Evolutionary conservation across 176 grass and related monocot genomes (phyloP).

Genomic region (Neostapfia colusana): DNA sequence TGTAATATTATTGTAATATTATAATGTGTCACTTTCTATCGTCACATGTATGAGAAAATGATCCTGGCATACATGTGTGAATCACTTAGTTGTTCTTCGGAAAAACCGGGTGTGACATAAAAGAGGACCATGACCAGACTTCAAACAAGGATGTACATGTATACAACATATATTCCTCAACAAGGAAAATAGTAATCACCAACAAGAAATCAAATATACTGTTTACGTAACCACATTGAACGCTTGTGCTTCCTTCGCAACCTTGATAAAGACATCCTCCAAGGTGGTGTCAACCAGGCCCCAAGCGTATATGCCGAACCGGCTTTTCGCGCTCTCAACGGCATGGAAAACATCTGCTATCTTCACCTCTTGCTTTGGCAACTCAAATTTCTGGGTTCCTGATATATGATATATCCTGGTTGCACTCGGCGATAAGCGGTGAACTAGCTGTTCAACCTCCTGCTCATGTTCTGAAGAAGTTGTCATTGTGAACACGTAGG

Average conservation of each 20-base stretch:
- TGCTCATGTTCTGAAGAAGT: slow-evolving; percentile 51
- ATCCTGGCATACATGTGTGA: too few species aligned
- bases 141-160: slow-evolving; percentile 13
- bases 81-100: too few species aligned
- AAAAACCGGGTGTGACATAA: too few species aligned
- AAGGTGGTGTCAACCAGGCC: slow-evolving; percentile 58
- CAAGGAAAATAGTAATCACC: background rate
- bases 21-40: too few species aligned
- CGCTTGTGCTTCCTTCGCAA: slow-evolving; percentile 48
- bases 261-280: slow-evolving; percentile 62
- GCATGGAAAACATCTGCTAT: slow-evolving; percentile 53
- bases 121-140: background rate
- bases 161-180: slow-evolving; percentile 5
- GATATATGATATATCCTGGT: slow-evolving; percentile 61
- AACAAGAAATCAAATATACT: background rate
- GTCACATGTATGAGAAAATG: too few species aligned
- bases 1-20: too few species aligned
- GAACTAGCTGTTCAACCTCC: slow-evolving; percentile 48
- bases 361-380: slow-evolving; percentile 57
- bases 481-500: slow-evolving; percentile 57
- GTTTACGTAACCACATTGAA: slow-evolving; percentile 28
- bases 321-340: slow-evolving; percentile 44
- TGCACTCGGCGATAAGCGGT: slow-evolving; percentile 38
- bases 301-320: slow-evolving; percentile 52
- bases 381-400: slow-evolving; percentile 63